A percentile compares a stretch with the other conserved stretches of the same genome.
Evolutionary conservation across 352 stramenopile species (phyloP).

Genomic region (Globisporangium viniferum): DNA sequence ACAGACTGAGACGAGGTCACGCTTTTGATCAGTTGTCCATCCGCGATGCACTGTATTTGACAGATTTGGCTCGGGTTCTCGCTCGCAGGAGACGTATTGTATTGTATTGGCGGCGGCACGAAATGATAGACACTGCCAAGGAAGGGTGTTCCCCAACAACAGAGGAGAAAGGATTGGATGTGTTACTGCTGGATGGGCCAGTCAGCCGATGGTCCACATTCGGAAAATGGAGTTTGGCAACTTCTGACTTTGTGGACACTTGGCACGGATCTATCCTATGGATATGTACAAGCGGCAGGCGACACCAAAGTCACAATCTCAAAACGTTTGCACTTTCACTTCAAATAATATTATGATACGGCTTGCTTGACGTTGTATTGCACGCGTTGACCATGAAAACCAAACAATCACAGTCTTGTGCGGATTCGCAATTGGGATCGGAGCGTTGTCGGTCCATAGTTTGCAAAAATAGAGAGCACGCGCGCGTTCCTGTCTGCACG

Average conservation of each 20-base stretch:
- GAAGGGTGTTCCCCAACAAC: not conserved
- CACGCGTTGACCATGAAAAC: not conserved
- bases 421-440: not conserved
- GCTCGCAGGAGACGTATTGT: not conserved
- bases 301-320: not conserved
- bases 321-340: not conserved
- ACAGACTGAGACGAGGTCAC: not conserved
- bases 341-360: not conserved
- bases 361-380: not conserved
- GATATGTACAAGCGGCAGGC: not conserved
- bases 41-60: not conserved
- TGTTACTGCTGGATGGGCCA: not conserved
- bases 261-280: not conserved
- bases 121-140: not conserved
- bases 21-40: not conserved
- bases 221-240: not conserved
- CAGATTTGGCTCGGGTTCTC: not conserved
- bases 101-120: not conserved
- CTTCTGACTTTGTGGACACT: not conserved
- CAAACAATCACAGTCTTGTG: not conserved
- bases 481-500: not conserved
- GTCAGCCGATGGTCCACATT: not conserved
- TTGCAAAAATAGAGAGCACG: not conserved
- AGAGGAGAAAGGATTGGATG: not conserved
- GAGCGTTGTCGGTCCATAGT: not conserved